Conservation (phyloP, 1,284 basidiomycete species). For the Mrakiaceae sp. region DNA sequence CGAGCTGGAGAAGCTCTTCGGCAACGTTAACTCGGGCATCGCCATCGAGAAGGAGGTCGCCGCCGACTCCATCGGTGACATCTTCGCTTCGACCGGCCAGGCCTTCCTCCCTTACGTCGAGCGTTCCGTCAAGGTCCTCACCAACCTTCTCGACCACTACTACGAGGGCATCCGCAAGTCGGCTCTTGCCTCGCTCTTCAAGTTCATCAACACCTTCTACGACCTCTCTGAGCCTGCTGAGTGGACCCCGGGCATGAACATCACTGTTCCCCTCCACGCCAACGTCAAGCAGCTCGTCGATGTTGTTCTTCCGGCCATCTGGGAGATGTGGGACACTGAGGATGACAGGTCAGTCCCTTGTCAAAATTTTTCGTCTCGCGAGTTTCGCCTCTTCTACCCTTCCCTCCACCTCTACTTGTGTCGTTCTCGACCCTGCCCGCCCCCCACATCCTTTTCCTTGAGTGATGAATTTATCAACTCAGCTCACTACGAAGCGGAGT, state of each 20-base stretch:
- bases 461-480: constrained; percentile 59
- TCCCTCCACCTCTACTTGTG: background rate
- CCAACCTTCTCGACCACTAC: constrained; percentile 78
- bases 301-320: constrained; percentile 60
- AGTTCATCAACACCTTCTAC: constrained; percentile 86
- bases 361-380: constrained; percentile 13
- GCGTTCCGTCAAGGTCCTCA: constrained; percentile 64
- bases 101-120: constrained; percentile 88
- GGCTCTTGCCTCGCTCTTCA: constrained; percentile 76
- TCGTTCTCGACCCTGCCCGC: constrained; percentile 1
- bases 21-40: constrained; percentile 79
- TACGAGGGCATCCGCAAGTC: constrained; percentile 98
- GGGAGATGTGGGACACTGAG: constrained; percentile 87
- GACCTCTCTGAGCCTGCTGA: constrained; percentile 70
- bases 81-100: constrained; percentile 70
- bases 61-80: constrained; percentile 85
- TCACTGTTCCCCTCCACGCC: constrained; percentile 52
- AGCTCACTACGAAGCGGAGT: constrained; percentile 67
- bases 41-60: constrained; percentile 99
- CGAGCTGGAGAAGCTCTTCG: constrained; percentile 56
- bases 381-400: constrained; percentile 5
- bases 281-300: constrained; percentile 74
- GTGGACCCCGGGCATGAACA: constrained; percentile 64
- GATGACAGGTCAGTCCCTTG: constrained; percentile 84
- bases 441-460: constrained; percentile 5